Evolutionary conservation across 768 basidiomycete genomes (phyloP).

Genomic region (Podaxis pistillaris): DNA sequence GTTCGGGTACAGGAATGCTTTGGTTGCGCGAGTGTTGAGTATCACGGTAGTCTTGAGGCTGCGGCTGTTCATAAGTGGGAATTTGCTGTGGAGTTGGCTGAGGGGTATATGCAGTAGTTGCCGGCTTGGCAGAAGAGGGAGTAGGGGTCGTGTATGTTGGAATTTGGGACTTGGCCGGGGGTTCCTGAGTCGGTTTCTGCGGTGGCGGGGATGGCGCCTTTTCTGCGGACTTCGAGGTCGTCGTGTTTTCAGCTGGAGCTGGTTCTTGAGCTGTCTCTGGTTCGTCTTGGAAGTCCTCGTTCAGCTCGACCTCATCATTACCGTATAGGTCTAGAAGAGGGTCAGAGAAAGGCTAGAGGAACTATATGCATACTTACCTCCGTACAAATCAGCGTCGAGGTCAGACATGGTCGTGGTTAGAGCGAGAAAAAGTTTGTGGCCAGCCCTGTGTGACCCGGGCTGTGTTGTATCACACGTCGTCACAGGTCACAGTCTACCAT

Average conservation of each 20-base stretch:
- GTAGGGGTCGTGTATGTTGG: slow-evolving; percentile 32
- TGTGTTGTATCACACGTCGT: slow-evolving; percentile 15
- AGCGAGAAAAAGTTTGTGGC: slow-evolving; percentile 23
- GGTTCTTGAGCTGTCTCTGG: slow-evolving; percentile 18
- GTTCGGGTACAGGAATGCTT: slow-evolving; percentile 48
- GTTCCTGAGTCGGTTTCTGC: slow-evolving; percentile 23
- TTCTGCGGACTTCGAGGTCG: slow-evolving; percentile 11
- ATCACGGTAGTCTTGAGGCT: slow-evolving; percentile 49
- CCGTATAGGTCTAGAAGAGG: slow-evolving; percentile 65
- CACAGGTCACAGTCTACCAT: slow-evolving; percentile 18
- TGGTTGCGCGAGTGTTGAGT: slow-evolving; percentile 34
- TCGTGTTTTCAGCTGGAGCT: slow-evolving; percentile 14
- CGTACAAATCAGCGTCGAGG: slow-evolving; percentile 88
- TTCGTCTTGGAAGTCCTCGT: slow-evolving; percentile 37
- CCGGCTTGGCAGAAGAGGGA: background rate
- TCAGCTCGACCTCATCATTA: slow-evolving; percentile 63
- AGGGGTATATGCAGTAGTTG: background rate
- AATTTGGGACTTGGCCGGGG: slow-evolving; percentile 21
- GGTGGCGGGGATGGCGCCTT: slow-evolving; percentile 13
- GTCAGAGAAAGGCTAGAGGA: background rate
- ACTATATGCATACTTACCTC: slow-evolving; percentile 52
- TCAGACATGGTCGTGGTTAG: slow-evolving; percentile 58
- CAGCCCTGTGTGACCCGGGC: slow-evolving; percentile 3
- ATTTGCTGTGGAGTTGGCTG: slow-evolving; percentile 62
- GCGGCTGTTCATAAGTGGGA: slow-evolving; percentile 74